Conservation (phyloP, 2,329 filamentous ascomycete species). For the Beauveria bassiana region DNA sequence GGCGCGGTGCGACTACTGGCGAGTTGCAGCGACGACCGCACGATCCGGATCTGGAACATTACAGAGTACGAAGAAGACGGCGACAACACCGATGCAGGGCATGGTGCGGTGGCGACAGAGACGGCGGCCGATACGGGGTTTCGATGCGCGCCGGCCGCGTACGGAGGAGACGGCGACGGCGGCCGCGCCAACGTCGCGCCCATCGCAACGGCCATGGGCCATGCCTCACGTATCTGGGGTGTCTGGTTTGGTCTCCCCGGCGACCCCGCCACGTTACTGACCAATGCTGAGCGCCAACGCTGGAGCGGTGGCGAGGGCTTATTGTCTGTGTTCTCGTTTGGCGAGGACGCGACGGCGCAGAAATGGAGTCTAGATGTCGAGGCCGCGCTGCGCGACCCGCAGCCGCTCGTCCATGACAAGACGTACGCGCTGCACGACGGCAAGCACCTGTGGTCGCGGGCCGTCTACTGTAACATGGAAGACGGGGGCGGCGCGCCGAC, state of each 20-base stretch:
- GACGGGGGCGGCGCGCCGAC: constrained; percentile 19
- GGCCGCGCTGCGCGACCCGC: background rate
- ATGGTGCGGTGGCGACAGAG: constrained; percentile 11
- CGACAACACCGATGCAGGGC: too few species aligned
- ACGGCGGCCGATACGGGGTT: constrained; percentile 53
- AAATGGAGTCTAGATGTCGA: constrained; percentile 52
- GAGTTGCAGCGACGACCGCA: constrained; percentile 92
- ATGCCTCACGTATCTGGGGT: constrained; percentile 84
- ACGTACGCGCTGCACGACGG: constrained; percentile 64
- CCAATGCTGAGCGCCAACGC: background rate
- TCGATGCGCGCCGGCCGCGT: constrained; percentile 24
- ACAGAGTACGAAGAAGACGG: constrained; percentile 36
- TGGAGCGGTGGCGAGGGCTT: constrained; percentile 12
- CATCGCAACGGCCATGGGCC: constrained; percentile 73
- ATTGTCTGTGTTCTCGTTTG: constrained; percentile 63
- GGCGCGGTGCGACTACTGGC: constrained; percentile 57
- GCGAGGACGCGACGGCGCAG: constrained; percentile 74
- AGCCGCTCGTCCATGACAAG: constrained; percentile 40
- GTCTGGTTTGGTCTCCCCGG: constrained; percentile 53
- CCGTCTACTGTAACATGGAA: constrained; percentile 26
- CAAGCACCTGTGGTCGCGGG: constrained; percentile 84
- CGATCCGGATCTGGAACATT: constrained; percentile 81
- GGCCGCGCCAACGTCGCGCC: constrained; percentile 26
- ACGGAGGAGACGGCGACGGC: constrained; percentile 17
- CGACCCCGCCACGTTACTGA: background rate